These are phyloP conservation scores for Eleusine indica DNA, from an alignment of 176 grass and related monocot genomes.

Conservation along the genomic window DNA sequence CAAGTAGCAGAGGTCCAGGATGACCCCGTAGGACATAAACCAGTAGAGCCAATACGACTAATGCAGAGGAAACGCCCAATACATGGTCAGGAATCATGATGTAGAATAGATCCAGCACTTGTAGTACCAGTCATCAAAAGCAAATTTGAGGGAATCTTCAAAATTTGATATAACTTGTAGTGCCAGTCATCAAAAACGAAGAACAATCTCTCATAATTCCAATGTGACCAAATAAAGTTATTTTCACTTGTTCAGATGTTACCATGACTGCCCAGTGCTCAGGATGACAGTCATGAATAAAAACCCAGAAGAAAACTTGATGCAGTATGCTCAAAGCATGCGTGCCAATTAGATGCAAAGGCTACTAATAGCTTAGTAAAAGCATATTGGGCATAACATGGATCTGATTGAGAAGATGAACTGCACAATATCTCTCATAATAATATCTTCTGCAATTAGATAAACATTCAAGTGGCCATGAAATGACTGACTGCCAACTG, in stretches of 20 bases:
- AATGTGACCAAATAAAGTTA: conserved; percentile 37
- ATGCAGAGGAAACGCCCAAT: conserved; percentile 50
- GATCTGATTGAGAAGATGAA: conserved; percentile 39
- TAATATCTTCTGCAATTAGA: conserved; percentile 35
- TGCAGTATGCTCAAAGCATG: neutral
- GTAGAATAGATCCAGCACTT: conserved; percentile 44
- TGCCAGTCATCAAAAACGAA: neutral
- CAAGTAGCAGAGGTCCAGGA: conserved; percentile 58
- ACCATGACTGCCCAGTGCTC: conserved; percentile 45
- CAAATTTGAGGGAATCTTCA: conserved; percentile 27
- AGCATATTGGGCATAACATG: conserved; percentile 40
- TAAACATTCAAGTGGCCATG: conserved; percentile 38
- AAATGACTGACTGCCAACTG: conserved; percentile 39
- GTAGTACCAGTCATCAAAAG: conserved; percentile 53
- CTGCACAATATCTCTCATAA: conserved; percentile 31
- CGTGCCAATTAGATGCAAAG: conserved; percentile 48
- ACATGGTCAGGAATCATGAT: conserved; percentile 47
- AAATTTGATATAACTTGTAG: conserved; percentile 28
- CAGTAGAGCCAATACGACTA: conserved; percentile 56
- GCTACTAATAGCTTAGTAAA: conserved; percentile 43
- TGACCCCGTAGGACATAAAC: conserved; percentile 52
- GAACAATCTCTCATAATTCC: conserved; percentile 39
- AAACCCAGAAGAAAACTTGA: conserved; percentile 26
- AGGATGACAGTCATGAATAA: conserved; percentile 26
- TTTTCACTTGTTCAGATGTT: conserved; percentile 44